These are phyloP conservation scores for Suhomyces guaymorum DNA, from an alignment of 1,139 yeast species.

Conservation along the genomic window DNA sequence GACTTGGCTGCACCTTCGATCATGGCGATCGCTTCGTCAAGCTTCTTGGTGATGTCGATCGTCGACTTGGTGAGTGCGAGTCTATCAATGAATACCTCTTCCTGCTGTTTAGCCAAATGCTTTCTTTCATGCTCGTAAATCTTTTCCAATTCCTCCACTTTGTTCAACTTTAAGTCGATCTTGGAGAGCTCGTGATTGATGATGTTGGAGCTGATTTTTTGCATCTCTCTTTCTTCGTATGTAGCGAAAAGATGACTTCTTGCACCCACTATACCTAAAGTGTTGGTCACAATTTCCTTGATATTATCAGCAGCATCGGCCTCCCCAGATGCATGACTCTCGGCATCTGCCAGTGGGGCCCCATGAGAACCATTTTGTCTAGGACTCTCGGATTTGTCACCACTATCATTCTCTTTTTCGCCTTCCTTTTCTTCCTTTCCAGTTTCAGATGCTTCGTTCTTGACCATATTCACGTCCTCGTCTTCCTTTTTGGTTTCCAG, in stretches of 20 bases:
- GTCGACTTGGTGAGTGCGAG: constrained; percentile 69
- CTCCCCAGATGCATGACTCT: constrained; percentile 8
- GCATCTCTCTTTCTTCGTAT: constrained; percentile 79
- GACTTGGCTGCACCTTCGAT: constrained; percentile 25
- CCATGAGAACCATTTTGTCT: constrained; percentile 9
- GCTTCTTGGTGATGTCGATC: constrained; percentile 49
- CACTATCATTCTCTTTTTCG: constrained; percentile 4
- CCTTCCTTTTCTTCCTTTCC: constrained; percentile 7
- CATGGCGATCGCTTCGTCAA: constrained; percentile 43
- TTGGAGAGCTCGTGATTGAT: constrained; percentile 73
- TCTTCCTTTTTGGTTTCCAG: constrained; percentile 14
- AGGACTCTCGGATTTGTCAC: neutral
- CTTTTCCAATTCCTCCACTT: constrained; percentile 71
- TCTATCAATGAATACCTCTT: constrained; percentile 77
- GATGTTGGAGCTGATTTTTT: constrained; percentile 56
- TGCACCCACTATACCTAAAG: constrained; percentile 73
- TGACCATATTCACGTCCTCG: too few relatives aligned
- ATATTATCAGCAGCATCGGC: constrained; percentile 17
- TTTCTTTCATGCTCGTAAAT: constrained; percentile 79
- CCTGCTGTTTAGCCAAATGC: constrained; percentile 72
- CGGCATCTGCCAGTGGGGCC: constrained; percentile 3
- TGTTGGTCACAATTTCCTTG: constrained; percentile 54
- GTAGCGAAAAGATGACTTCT: constrained; percentile 82
- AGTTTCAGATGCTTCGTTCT: neutral
- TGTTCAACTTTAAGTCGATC: constrained; percentile 71